Evolutionary conservation across 2,329 filamentous ascomycete genomes (phyloP), one percentile per base, ranked within the genome.

Genomic region (Sporothrix pseudoabietina): DNA sequence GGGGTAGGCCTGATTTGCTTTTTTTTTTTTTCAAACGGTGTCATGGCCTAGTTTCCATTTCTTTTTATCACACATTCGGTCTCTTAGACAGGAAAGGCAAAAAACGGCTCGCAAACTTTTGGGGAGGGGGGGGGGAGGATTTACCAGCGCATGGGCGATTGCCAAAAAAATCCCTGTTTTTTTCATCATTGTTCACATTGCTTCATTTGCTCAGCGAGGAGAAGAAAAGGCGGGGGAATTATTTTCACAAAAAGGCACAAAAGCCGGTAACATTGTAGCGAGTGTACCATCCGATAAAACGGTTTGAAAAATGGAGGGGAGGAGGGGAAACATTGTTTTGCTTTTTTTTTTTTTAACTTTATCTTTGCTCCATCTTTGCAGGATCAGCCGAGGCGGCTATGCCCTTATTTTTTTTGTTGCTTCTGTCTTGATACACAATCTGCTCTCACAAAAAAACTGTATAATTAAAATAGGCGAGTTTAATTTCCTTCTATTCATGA

Each of bases 401-500:
- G n/a, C 35, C 39, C 19, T 14, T 8, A 35, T 44, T 44, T 44
- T 8, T 44, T 65, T 44, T 44, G 59, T 44, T 44, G 39, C 44
- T 65, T n/a, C 41, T 65, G n/a, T 65, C 35, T 44, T 49, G 63
- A 49, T 68, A 49, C 41, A 47, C 63, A 49, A 32, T 32, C 41
- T 47, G 30, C 14, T 10, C 16, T 41, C 30, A n/a, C 72, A 54
- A 22, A 39, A 52, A 55, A 55, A 52, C 26, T 54, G 66, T 52
- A 69, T 35, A 19, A 69, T 69, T 49, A 49, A 63, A 14, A 44
- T 22, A 65, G 59, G 59, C 59, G 59, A 65, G 39, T 65, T 35
- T 44, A 8, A n/a, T 1, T 41, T 35, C 19, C 47, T 69, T 69
- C 44, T 52, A 35, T 52, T 66, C 26, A n/a, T 10, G 22, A 68